phyloP scores from a whole-genome alignment of 495 filamentous ascomycete species.

The Talaromyces stipitatus region DNA sequence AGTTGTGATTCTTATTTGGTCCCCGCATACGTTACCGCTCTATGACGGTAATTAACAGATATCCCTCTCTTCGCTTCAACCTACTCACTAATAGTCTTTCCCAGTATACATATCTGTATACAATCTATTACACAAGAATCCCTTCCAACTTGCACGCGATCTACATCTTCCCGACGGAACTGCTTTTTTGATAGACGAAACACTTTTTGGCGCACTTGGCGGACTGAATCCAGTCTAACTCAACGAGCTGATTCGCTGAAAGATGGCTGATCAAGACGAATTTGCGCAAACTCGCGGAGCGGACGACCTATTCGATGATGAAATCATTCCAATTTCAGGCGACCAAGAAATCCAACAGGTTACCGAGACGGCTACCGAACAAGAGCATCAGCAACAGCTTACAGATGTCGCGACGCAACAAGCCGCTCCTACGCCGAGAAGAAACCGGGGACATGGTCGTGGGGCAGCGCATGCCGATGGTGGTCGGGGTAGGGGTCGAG shows the following conservation, averaged over 20 bases:
- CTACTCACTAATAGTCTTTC: neutral
- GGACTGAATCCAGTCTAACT: neutral
- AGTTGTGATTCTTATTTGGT: neutral
- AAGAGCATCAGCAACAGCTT: neutral
- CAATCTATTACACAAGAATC: neutral
- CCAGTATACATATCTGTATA: neutral
- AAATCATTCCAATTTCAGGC: slow-evolving; percentile 53
- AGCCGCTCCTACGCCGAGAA: slow-evolving; percentile 20
- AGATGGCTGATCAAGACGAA: slow-evolving; percentile 16
- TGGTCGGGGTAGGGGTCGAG: slow-evolving; percentile 28
- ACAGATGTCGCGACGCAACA: slow-evolving; percentile 12
- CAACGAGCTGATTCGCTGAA: neutral
- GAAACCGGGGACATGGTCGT: slow-evolving; percentile 27
- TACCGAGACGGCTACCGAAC: slow-evolving; percentile 5
- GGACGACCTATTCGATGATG: slow-evolving; percentile 67
- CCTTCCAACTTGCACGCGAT: neutral
- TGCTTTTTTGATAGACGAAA: neutral
- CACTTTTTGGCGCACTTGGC: neutral
- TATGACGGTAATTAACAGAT: neutral
- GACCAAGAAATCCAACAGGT: slow-evolving; percentile 24
- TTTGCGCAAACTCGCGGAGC: slow-evolving; percentile 61
- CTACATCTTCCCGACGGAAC: neutral
- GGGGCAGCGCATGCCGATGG: slow-evolving; percentile 7
- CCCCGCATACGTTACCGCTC: neutral
- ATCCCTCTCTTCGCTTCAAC: neutral